phyloP scores from a whole-genome alignment of 768 basidiomycete species.

The Strobilomyces dryophilus region DNA sequence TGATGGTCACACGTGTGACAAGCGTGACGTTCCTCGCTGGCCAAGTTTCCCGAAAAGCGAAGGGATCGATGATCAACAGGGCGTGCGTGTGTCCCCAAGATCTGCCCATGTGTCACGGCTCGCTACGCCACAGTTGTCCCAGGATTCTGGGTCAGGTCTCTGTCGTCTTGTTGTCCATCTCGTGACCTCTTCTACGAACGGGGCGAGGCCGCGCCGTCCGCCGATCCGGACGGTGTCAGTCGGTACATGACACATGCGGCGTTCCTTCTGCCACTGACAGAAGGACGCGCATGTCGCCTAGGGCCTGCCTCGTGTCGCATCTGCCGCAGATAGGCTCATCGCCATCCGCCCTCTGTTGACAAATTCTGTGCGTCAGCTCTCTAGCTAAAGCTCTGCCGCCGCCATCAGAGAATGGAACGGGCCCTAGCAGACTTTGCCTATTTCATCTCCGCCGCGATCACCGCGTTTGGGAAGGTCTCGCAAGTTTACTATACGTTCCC shows the following conservation, averaged over 20 bases:
- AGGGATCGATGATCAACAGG: slow-evolving; percentile 12
- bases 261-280: slow-evolving; percentile 8
- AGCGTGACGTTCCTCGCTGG: slow-evolving; percentile 3
- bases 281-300: background rate
- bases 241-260: slow-evolving; percentile 12
- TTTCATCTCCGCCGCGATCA: slow-evolving; percentile 31
- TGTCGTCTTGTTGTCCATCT: background rate
- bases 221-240: slow-evolving; percentile 16
- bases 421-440: slow-evolving; percentile 4
- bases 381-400: background rate
- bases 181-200: background rate
- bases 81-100: slow-evolving; percentile 9
- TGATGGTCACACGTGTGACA: slow-evolving; percentile 20
- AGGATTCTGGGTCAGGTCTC: background rate
- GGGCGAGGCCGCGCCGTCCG: slow-evolving; percentile 8
- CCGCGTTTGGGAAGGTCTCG: slow-evolving; percentile 19
- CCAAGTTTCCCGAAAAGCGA: slow-evolving; percentile 9
- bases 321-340: slow-evolving; percentile 16
- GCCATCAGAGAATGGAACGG: slow-evolving; percentile 19
- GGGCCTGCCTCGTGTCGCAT: slow-evolving; percentile 17
- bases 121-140: background rate
- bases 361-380: slow-evolving; percentile 8
- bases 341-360: slow-evolving; percentile 15
- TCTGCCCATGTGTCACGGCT: background rate
- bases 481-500: slow-evolving; percentile 20